Evolutionary conservation across 2,329 filamentous ascomycete species (phyloP), one percentile per base, ranked within the genome.

Genomic region (Nemania sp.): DNA sequence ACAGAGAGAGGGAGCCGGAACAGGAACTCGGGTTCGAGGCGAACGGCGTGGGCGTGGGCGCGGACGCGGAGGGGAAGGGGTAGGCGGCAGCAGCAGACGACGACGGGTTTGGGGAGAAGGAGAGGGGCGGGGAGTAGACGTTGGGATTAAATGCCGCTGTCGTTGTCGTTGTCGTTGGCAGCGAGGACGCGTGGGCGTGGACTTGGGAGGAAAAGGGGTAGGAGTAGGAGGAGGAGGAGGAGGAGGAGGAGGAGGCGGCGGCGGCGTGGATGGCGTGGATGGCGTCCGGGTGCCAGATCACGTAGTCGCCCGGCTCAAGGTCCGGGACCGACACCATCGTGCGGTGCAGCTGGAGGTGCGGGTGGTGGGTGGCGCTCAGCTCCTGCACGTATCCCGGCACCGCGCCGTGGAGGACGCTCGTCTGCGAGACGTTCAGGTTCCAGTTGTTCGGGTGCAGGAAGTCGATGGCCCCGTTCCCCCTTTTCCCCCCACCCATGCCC

Each of bases 261-360:
- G 25, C 79, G 63, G 84, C 86, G 76, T 97, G 92, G 0, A 96
- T 92, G 0, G 91, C 85, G 74, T 97, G 92, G 43, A 96, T 88
- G 6, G 76, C 77, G 71, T 92, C 90, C 73, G 90, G 93, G 72
- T 95, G 91, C 91, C 91, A 96, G 6, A 87, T 86, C 1, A 96
- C 87, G 69, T 87, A 92, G 72, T 92, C 90, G 2, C 90, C 90
- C 0, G 90, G 90, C 48, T 80, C 77, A 15, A 92, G 87, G 3
- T 76, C 76, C 0, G 90, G 90, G 3, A 91, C 78, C 64, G 89
- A 85, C 1, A 91, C 83, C 89, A 92, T 91, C 0, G 87, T 87
- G 39, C 79, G 76, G 6, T 81, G 76, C 1, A 92, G 80, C 34
- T 86, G 79, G 13, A 92, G 79, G 68, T 92, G 88, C 1, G 90